Percentiles rank a stretch among this genome's conserved stretches.
Evolutionary conservation across 371 early-diverging fungal genomes (phyloP).

Genomic region (Phascolomyces articulosus): DNA sequence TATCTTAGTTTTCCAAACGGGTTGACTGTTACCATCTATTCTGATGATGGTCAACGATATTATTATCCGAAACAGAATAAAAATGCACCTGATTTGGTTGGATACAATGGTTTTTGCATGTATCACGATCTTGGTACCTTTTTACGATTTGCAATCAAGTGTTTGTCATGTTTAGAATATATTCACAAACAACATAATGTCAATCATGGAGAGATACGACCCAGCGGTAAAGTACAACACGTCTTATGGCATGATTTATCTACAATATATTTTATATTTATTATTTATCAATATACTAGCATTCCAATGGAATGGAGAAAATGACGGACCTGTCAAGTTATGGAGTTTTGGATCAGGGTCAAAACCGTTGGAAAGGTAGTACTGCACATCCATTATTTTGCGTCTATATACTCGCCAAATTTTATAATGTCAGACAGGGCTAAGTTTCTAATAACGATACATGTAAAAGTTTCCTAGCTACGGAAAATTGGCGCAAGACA

Average conservation of each 20-base stretch:
- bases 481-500: conserved; percentile 49
- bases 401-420: too few species aligned
- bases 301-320: conserved; percentile 44
- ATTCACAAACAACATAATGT: conserved; percentile 43
- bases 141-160: conserved; percentile 45
- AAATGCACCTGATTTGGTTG: too few species aligned
- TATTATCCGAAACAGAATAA: too few species aligned
- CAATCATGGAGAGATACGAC: conserved; percentile 43
- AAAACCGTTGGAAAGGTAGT: conserved; percentile 29
- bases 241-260: too few species aligned
- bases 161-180: conserved; percentile 46
- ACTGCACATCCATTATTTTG: too few species aligned
- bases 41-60: conserved; percentile 33
- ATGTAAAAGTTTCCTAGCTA: conserved; percentile 36
- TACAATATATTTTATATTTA: too few species aligned
- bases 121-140: conserved; percentile 23
- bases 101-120: too few species aligned
- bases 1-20: conserved; percentile 38
- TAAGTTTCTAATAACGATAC: not conserved
- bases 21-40: conserved; percentile 34
- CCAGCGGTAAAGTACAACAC: too few species aligned
- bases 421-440: too few species aligned
- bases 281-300: too few species aligned
- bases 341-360: conserved; percentile 43
- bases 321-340: conserved; percentile 31